Percentiles rank a stretch among this genome's conserved stretches.
Conservation (phyloP, 495 filamentous ascomycete genomes). For the Cenococcum geophilum region DNA sequence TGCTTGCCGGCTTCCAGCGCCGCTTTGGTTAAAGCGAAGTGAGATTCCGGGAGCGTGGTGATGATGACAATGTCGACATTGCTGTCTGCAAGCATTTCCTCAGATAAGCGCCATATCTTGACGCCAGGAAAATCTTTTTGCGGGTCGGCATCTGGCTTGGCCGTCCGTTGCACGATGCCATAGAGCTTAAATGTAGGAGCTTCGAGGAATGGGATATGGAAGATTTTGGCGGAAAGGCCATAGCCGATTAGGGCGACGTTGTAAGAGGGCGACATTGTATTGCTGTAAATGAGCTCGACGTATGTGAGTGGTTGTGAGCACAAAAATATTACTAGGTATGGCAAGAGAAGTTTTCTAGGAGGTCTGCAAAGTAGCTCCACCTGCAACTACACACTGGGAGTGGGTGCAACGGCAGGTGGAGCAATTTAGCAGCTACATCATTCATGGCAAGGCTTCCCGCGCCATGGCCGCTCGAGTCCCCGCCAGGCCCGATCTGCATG, state of each 20-base stretch:
- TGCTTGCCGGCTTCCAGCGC: slow-evolving; percentile 73
- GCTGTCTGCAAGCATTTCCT: slow-evolving; percentile 59
- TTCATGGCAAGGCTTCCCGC: no score
- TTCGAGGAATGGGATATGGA: slow-evolving; percentile 76
- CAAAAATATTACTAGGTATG: no score
- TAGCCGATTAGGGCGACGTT: slow-evolving; percentile 61
- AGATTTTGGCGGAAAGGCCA: slow-evolving; percentile 78
- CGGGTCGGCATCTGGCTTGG: slow-evolving; percentile 57
- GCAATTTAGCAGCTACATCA: no score
- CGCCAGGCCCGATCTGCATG: no score
- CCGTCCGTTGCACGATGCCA: slow-evolving; percentile 73
- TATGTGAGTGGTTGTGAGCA: no score
- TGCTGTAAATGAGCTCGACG: no score
- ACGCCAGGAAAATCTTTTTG: slow-evolving; percentile 60
- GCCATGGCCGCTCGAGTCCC: no score
- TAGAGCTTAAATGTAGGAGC: slow-evolving; percentile 63
- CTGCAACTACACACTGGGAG: no score
- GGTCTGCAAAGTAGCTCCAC: no score
- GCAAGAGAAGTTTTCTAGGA: no score
- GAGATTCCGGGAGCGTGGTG: slow-evolving; percentile 68
- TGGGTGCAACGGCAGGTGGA: no score
- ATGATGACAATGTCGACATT: slow-evolving; percentile 67
- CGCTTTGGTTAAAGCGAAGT: slow-evolving; percentile 57
- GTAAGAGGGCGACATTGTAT: slow-evolving; percentile 27
- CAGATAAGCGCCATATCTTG: slow-evolving; percentile 56